Conservation (phyloP, 164 flowering plant species). For the Vitis cinerea region DNA sequence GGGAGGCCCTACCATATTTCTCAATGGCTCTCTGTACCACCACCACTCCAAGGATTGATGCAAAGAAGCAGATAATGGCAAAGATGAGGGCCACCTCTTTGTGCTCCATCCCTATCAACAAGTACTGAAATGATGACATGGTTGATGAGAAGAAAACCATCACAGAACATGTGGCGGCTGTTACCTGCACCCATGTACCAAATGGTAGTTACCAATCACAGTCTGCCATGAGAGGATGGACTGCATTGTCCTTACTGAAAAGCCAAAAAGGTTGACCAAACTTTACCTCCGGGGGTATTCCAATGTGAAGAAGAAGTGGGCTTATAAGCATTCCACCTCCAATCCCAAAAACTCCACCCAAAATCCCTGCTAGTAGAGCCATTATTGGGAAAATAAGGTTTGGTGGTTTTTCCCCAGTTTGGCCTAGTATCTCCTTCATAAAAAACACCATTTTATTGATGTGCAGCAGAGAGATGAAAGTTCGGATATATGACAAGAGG, state of each 20-base stretch:
- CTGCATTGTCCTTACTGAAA: background rate
- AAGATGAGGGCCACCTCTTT: conserved; percentile 31
- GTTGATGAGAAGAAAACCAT: conserved; percentile 75
- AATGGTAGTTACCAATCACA: no score
- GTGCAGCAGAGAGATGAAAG: background rate
- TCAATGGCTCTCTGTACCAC: conserved; percentile 45
- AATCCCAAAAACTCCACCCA: conserved; percentile 74
- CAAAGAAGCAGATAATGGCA: conserved; percentile 44
- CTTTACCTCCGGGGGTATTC: conserved; percentile 62
- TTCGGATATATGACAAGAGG: background rate
- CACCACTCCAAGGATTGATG: conserved; percentile 49
- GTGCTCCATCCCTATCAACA: conserved; percentile 57
- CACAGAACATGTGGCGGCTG: conserved; percentile 74
- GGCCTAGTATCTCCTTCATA: conserved; percentile 25
- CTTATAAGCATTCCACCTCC: conserved; percentile 86
- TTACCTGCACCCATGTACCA: conserved; percentile 35
- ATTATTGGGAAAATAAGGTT: conserved; percentile 47
- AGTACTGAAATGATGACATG: conserved; percentile 67
- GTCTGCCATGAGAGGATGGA: background rate
- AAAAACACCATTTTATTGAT: background rate
- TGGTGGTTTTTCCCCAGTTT: conserved; percentile 6
- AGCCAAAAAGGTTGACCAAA: background rate
- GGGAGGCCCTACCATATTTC: conserved; percentile 51
- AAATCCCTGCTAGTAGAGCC: conserved; percentile 61
- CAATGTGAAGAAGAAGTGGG: conserved; percentile 74